Base-by-base conservation (phyloP, 2,329 filamentous ascomycete species). In the Epicoccum sorghinum region DNA sequence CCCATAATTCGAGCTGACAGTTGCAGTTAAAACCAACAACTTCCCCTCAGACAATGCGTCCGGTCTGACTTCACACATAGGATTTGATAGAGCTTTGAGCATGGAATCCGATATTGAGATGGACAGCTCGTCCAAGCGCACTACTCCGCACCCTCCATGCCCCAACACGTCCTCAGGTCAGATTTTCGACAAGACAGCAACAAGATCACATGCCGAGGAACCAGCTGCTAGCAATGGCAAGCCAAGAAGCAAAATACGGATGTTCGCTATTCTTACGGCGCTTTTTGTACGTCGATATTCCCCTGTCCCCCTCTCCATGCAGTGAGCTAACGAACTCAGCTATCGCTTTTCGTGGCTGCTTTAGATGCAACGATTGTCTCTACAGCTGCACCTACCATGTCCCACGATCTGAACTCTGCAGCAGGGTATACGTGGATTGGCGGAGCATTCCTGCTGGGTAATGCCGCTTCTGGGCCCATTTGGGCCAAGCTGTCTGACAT, bases 401-500 rank as follows among this genome's bases (percentile, higher is more conserved):
- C 84, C 4, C 74, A 75, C 30, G 80, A 89, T 55, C 83, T 93
- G 57, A 68, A 85, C 39, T 89, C 88, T 5, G 84, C 84, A 3
- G 78, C 83, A 13, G 89, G 89, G 23, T 93, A 91, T 73, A 86
- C 86, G 12, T 93, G 89, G 90, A 89, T 93, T 56, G 89, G 89
- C 1, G 86, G 83, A 25, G 85, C 89, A 0, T 93, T 89, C 70
- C 78, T 91, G 3, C 82, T 93, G 9, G 87, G 86, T 13, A 86
- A 85, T 64, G 86, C 88, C 0, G 86, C 88, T 0, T 81, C 81
- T 2, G 84, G 83, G 0, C 88, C 89, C 0, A 82, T 88, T n/a
- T 92, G 89, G 89, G 88, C 86, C 3, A 84, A 83, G 45, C 62
- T 83, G 1, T 80, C 77, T 3, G 82, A 86, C 59, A 85, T 85